Evolutionary conservation across 2,329 filamentous ascomycete species (phyloP).

Genomic region (Fusarium coicis): DNA sequence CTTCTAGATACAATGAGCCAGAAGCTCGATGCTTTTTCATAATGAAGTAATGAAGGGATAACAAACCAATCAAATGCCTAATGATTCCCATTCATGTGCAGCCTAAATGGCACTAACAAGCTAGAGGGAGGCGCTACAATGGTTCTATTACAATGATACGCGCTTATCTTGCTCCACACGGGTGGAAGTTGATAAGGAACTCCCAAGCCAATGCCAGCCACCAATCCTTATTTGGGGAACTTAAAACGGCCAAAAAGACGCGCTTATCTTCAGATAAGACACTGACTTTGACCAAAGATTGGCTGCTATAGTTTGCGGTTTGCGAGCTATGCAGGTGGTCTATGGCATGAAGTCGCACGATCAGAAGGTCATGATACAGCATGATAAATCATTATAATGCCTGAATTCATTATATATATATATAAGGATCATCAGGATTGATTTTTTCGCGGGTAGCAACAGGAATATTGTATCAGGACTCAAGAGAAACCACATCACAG

Average conservation of each 20-base stretch:
- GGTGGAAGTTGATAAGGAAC: not conserved
- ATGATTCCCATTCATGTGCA: not conserved
- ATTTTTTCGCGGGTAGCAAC: not conserved
- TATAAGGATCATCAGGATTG: not conserved
- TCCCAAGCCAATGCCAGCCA: not conserved
- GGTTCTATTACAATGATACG: not conserved
- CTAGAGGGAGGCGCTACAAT: not conserved
- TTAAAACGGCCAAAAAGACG: not conserved
- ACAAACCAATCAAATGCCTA: not conserved
- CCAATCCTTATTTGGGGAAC: not conserved
- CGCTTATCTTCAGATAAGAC: not conserved
- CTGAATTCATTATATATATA: accelerated
- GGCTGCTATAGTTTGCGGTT: not conserved
- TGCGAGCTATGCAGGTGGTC: not conserved
- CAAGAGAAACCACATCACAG: not conserved
- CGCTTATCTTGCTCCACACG: not conserved
- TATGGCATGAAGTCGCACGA: not conserved
- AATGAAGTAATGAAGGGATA: not conserved
- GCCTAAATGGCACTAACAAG: no score
- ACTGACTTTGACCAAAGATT: accelerated
- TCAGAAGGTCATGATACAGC: not conserved
- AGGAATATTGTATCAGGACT: accelerated
- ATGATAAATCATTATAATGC: not conserved
- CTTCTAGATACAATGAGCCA: not conserved
- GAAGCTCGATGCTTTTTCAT: accelerated